Conservation (phyloP, 164 flowering plant genomes). For the Aristolochia californica region DNA sequence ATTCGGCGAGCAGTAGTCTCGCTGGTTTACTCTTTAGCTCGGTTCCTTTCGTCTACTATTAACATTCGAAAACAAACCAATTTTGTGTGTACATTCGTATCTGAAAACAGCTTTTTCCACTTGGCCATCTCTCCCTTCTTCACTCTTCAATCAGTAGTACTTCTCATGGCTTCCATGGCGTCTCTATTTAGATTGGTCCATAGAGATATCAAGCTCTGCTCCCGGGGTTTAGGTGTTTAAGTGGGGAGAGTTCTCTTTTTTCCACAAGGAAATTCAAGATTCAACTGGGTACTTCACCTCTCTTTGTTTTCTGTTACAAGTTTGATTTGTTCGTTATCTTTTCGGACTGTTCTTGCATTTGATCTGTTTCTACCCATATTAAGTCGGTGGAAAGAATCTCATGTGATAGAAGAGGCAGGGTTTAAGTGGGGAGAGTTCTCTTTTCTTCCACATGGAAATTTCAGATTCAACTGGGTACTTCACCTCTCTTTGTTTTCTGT, state of each 20-base stretch:
- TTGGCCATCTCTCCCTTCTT: not conserved
- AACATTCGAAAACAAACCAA: not conserved
- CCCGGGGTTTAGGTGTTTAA: not conserved
- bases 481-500: not conserved
- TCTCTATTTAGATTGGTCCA: conserved; percentile 1
- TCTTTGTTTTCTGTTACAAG: not conserved
- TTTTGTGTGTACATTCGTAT: not conserved
- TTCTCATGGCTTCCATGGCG: conserved; percentile 1
- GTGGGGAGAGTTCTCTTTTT: not conserved
- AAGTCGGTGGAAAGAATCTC: not conserved
- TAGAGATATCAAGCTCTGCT: not conserved
- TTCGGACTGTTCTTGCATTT: not conserved
- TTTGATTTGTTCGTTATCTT: not conserved
- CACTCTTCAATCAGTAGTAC: not conserved
- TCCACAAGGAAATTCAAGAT: not conserved
- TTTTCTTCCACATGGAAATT: not conserved
- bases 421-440: not conserved
- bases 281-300: not conserved
- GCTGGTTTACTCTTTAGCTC: not conserved
- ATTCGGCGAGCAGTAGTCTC: not conserved
- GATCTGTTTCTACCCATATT: not conserved
- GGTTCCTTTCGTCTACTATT: not conserved
- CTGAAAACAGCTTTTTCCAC: not conserved
- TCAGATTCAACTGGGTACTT: not conserved
- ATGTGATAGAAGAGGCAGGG: no score